These are phyloP conservation scores for Gnetum montanum DNA, from an alignment of 75 land plant genomes.

Conservation along the genomic window DNA sequence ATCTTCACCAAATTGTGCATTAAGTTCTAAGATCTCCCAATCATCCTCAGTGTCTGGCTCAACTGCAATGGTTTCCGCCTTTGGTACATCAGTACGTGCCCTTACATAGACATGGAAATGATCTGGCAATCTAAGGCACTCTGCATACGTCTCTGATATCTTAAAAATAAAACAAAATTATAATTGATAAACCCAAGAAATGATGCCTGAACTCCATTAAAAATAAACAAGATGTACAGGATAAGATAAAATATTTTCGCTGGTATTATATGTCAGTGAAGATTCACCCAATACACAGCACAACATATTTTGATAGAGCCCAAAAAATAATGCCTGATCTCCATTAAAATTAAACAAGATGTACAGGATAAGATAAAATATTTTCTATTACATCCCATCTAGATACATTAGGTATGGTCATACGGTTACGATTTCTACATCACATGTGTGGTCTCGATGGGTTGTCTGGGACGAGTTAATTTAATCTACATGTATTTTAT, in stretches of 20 bases:
- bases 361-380: too few relatives aligned
- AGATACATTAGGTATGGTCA: too few relatives aligned
- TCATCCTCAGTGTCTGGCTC: slow-evolving; percentile 94
- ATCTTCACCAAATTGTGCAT: slow-evolving; percentile 71
- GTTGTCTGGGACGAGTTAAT: too few relatives aligned
- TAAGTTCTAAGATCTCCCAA: slow-evolving; percentile 87
- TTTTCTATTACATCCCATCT: too few relatives aligned
- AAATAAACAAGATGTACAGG: neutral
- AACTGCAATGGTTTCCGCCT: slow-evolving; percentile 56
- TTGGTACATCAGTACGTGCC: slow-evolving; percentile 43
- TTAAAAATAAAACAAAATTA: slow-evolving; percentile 14
- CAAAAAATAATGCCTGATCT: neutral
- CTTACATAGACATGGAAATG: slow-evolving; percentile 38
- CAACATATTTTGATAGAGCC: too few relatives aligned
- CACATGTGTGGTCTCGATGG: too few relatives aligned
- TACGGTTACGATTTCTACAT: too few relatives aligned
- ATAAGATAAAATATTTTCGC: too few relatives aligned
- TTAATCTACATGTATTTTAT: too few relatives aligned
- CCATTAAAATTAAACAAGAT: neutral
- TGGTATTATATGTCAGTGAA: too few relatives aligned
- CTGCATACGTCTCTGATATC: slow-evolving; percentile 69
- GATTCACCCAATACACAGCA: too few relatives aligned
- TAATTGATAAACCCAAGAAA: neutral
- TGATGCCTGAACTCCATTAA: neutral
- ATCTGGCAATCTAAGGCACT: slow-evolving; percentile 63